Base-by-base conservation (phyloP, 2,329 filamentous ascomycete genomes). In the Pseudohalonectria lignicola region DNA sequence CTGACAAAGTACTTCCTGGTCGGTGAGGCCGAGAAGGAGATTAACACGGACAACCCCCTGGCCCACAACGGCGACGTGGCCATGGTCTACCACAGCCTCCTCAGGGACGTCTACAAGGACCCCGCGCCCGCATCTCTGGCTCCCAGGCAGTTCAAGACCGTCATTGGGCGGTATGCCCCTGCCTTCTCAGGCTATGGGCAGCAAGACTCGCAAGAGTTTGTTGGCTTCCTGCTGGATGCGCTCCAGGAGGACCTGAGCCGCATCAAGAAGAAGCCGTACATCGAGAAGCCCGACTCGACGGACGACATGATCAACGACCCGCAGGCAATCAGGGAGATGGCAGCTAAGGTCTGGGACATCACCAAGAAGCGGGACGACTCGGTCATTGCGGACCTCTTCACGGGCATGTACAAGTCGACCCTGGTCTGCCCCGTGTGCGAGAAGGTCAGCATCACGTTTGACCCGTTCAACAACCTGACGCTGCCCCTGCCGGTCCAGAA, bases 361-460 rank as follows among this genome's bases (percentile, higher is more conserved):
- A 94, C 94, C 47, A 85, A 86, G 53, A 80, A 82, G 45, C 80
- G 92, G 37, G 94, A 98, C 48, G 87, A 96, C 53, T 96, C 92
- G 0, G 82, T 96, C 30, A 85, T 95, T 47, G 90, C 86, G 41
- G 92, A 98, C 54, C 70, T 98, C 10, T 98, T 98, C 58, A 93
- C 86, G 17, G 92, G 92, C 45, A 86, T 96, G 72, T 98, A 96
- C 72, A 95, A 96, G 64, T 96, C 93, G 32, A 96, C 90, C 1
- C 74, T 98, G 45, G 82, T 92, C 45, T 98, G 92, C 53, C 92
- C 92, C 0, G 74, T 73, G 7, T 98, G 92, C 57, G 74, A 82
- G 49, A 98, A 96, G 63, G 83, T 96, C 60, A 95, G 88, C 72
- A 94, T 98, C 50, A 96, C 92, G 0, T 98, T 98, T 53, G 92